Base-by-base conservation (phyloP, 2,329 filamentous ascomycete genomes). In the Cercospora sesami region DNA sequence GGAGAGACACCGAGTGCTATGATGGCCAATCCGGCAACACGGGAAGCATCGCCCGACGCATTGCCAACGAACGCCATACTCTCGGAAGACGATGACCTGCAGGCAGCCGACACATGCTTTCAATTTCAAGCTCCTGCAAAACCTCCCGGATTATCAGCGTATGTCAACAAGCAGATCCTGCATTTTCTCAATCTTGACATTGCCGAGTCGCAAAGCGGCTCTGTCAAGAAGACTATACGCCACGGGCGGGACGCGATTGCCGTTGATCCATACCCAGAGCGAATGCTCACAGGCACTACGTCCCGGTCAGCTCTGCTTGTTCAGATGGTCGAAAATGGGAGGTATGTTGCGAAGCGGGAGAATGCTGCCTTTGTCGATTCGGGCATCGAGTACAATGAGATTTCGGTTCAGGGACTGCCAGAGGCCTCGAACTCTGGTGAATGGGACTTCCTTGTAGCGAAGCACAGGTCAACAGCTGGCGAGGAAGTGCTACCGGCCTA, bases 391-490 rank as follows among this genome's bases (percentile, higher is more conserved):
- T 70, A 73, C 26, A 51, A 63, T 18, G 60, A 63, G 1, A 42
- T 64, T 16, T 42, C 66, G 12, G n/a, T 23, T 36, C 18, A 68
- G 9, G 69, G 72, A n/a, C 64, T 73, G 48, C 64, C 65, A 6
- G 48, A 65, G n/a, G 60, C 45, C 28, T 51, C 67, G 6, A 28
- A 30, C 21, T 51, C 33, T 26, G 71, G 73, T 8, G 69, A 75
- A n/a, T 77, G 71, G 68, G 73, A 73, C 28, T 76, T 72, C 39
- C 65, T 77, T 4, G 67, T 73, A 14, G 57, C 73, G 5, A 78
- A 76, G 26, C 64, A 72, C 45, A 71, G 67, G 33, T 65, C 68
- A 9, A 68, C 78, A 30, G 78, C 79, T 10, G 81, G 85, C 60
- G 77, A 68, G 26, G 36, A 84, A 23, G 65, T 67, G 9, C 18